phyloP scores from a whole-genome alignment of 1,284 basidiomycete species.

The Phylloboletellus chloephorus region DNA sequence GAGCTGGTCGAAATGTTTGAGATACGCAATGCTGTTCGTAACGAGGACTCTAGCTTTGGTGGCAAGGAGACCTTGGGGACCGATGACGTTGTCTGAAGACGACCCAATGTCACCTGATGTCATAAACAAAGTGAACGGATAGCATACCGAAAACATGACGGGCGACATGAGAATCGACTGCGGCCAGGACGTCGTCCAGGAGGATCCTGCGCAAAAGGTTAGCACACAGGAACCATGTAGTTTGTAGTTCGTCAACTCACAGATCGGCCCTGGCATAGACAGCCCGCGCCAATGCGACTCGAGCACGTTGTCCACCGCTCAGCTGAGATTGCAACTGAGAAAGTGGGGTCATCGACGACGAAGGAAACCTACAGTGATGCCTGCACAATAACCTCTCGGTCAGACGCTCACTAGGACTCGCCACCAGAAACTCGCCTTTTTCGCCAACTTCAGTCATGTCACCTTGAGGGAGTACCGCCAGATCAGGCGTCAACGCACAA shows the following conservation, averaged over 20 bases:
- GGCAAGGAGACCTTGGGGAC: constrained; percentile 80
- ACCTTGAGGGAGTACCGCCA: constrained; percentile 68
- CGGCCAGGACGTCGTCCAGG: constrained; percentile 41
- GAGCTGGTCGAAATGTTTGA: constrained; percentile 77
- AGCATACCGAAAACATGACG: constrained; percentile 54
- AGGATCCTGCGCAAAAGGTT: constrained; percentile 20
- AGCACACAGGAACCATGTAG: background rate
- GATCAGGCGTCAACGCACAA: constrained; percentile 80
- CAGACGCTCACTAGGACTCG: constrained; percentile 34
- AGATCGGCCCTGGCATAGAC: constrained; percentile 52
- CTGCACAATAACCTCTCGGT: constrained; percentile 9
- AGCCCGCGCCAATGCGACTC: constrained; percentile 51
- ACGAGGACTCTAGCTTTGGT: constrained; percentile 85
- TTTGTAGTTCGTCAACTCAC: constrained; percentile 18
- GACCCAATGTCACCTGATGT: background rate
- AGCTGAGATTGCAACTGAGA: constrained; percentile 26
- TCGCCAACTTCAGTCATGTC: constrained; percentile 75
- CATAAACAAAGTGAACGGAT: background rate
- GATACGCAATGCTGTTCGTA: constrained; percentile 85
- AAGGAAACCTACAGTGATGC: constrained; percentile 26
- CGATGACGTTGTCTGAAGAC: constrained; percentile 76
- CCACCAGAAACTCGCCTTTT: constrained; percentile 26
- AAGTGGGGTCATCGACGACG: background rate
- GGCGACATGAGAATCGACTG: constrained; percentile 72
- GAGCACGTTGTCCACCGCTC: constrained; percentile 57